Evolutionary conservation across 805 yeast genomes (phyloP), one percentile per base, ranked within the genome.

Genomic region (Candida boidinii): DNA sequence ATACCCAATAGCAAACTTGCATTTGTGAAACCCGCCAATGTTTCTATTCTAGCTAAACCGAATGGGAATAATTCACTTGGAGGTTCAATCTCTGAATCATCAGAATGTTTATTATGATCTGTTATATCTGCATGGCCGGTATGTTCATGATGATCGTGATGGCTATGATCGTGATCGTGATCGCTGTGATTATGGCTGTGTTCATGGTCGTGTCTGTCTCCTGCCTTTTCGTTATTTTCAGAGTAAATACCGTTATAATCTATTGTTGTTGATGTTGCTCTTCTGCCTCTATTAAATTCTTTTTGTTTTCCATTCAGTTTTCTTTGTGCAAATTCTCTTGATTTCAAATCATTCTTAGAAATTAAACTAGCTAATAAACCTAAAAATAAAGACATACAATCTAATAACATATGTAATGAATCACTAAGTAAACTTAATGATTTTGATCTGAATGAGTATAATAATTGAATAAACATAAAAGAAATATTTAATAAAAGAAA

Each of bases 341-440:
- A 30, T 30, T 33, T 25, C 5, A 26, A 13, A 31, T 52, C 48
- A 19, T 51, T 48, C 25, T 52, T 35, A 42, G 68, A 43, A 41
- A 60, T 42, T 49, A 58, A 11, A 74, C 94, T 84, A 0, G 99
- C 98, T 17, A 90, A 66, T 2, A 92, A 62, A 0, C 99, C 99
- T 20, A 92, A 70, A 3, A 92, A 76, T 35, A 92, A 62, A 0
- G 97, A 94, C 0, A 86, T 70, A 54, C 98, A 92, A 56, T 92
- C 99, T 35, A 92, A 65, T 3, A 94, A 82, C 99, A 92, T 92
- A 56, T 92, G 99, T 33, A 92, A 66, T 1, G 96, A 86, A 51
- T 92, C 99, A 14, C 96, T 86, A 33, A 92, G 56, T 17, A 92
- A 64, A 9, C 98, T 96, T 29, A 92, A 62, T 0, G 97, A 90